These are phyloP conservation scores for Saccharomycopsis sp. DNA, from an alignment of 805 yeast species.

Conservation along the genomic window DNA sequence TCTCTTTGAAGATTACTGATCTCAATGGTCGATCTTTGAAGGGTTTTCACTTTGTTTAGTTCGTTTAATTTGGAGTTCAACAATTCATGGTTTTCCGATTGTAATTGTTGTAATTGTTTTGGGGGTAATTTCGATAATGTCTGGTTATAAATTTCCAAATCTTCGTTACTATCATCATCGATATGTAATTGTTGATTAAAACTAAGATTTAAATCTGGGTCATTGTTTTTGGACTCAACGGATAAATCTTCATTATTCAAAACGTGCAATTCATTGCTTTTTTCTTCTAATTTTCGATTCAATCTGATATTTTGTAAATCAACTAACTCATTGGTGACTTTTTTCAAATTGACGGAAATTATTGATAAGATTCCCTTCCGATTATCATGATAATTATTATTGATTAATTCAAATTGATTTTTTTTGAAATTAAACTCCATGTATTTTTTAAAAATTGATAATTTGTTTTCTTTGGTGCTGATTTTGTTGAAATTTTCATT, in stretches of 20 bases:
- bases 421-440: slow-evolving; percentile 9
- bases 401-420: slow-evolving; percentile 6
- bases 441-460: slow-evolving; percentile 6
- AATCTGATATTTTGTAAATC: slow-evolving; percentile 15
- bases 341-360: slow-evolving; percentile 5
- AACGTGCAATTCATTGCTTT: slow-evolving; percentile 13
- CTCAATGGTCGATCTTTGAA: slow-evolving; percentile 35
- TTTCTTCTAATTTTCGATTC: slow-evolving; percentile 15
- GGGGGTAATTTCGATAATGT: slow-evolving; percentile 22
- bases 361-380: slow-evolving; percentile 15
- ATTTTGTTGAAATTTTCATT: neutral
- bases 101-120: slow-evolving; percentile 30
- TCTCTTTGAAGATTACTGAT: slow-evolving; percentile 34
- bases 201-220: neutral
- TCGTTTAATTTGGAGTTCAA: slow-evolving; percentile 30
- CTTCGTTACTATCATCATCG: neutral
- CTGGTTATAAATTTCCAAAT: slow-evolving; percentile 5
- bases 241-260: neutral
- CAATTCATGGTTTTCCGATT: slow-evolving; percentile 30
- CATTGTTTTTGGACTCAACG: neutral
- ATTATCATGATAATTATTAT: slow-evolving; percentile 9
- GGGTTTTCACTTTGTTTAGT: slow-evolving; percentile 32
- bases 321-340: slow-evolving; percentile 9
- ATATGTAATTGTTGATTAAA: slow-evolving; percentile 12
- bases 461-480: neutral